A percentile compares a stretch with the other conserved stretches of the same genome.
Evolutionary conservation across 2,329 filamentous ascomycete genomes (phyloP).

Genomic region (Venturia effusa): DNA sequence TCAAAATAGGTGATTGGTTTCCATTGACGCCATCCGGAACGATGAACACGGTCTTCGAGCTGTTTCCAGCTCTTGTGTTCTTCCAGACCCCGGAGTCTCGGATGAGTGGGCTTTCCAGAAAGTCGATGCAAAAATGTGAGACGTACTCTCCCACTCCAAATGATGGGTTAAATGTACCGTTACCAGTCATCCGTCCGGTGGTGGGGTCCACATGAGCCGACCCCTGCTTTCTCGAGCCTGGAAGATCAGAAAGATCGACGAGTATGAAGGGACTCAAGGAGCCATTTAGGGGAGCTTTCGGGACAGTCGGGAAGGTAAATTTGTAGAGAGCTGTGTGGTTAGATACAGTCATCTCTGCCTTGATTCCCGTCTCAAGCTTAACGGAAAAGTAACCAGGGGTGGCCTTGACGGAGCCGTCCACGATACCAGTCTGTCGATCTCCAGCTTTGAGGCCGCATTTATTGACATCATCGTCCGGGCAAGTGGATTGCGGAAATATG

Average conservation of each 20-base stretch:
- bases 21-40: conserved; percentile 3
- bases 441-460: conserved; percentile 42
- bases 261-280: conserved; percentile 40
- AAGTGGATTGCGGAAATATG: conserved; percentile 55
- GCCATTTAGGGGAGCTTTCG: conserved; percentile 28
- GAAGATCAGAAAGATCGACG: conserved; percentile 50
- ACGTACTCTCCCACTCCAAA: conserved; percentile 50
- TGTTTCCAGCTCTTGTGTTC: conserved; percentile 27
- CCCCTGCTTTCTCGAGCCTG: conserved; percentile 39
- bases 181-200: conserved; percentile 46
- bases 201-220: conserved; percentile 41
- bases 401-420: conserved; percentile 41
- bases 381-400: conserved; percentile 51
- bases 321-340: conserved; percentile 50
- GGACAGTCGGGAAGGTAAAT: conserved; percentile 39
- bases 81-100: conserved; percentile 49
- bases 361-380: conserved; percentile 43
- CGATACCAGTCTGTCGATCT: conserved; percentile 39
- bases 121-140: conserved; percentile 51
- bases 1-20: conserved; percentile 24
- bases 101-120: conserved; percentile 38
- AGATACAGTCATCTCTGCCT: conserved; percentile 50
- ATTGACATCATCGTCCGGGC: conserved; percentile 50
- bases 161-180: conserved; percentile 47
- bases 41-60: neutral